These are phyloP conservation scores for Lomentospora prolificans DNA, from an alignment of 2,329 filamentous ascomycete species.

Conservation along the genomic window DNA sequence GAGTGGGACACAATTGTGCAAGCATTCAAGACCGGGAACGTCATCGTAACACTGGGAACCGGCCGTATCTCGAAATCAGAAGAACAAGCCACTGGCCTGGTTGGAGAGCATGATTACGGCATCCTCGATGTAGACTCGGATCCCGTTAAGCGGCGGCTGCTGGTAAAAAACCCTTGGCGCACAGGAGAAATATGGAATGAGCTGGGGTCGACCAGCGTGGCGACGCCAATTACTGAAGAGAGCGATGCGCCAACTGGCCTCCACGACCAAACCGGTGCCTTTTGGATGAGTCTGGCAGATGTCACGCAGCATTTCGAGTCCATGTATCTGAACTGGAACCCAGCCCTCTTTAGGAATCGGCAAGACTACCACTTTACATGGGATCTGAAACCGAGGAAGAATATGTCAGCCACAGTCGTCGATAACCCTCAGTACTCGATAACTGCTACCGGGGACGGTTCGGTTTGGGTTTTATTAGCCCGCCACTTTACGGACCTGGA, in stretches of 20 bases:
- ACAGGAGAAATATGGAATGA: conserved; percentile 28
- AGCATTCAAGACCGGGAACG: conserved; percentile 67
- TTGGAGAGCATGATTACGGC: conserved; percentile 89
- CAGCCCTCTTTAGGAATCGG: conserved; percentile 66
- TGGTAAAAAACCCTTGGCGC: conserved; percentile 95
- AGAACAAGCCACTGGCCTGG: conserved; percentile 71
- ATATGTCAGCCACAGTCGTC: conserved; percentile 44
- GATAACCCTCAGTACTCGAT: conserved; percentile 67
- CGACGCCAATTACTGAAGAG: background rate
- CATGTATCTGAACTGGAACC: conserved; percentile 96
- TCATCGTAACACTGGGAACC: conserved; percentile 83
- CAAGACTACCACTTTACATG: conserved; percentile 89
- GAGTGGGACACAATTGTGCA: conserved; percentile 71
- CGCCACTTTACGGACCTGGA: conserved; percentile 73
- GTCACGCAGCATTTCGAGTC: conserved; percentile 90
- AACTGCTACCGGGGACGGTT: conserved; percentile 44
- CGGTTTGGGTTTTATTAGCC: conserved; percentile 75
- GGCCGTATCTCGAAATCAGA: conserved; percentile 69
- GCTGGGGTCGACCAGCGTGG: conserved; percentile 28
- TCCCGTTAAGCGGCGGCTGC: conserved; percentile 53
- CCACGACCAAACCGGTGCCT: conserved; percentile 51
- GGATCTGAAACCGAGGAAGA: conserved; percentile 46
- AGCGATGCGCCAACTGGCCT: background rate
- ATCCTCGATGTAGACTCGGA: conserved; percentile 66
- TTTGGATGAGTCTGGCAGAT: conserved; percentile 87